Percentiles rank a stretch among this genome's conserved stretches.
Evolutionary conservation across 2,329 filamentous ascomycete genomes (phyloP).

Genomic region (Alternaria angustiovoidea): DNA sequence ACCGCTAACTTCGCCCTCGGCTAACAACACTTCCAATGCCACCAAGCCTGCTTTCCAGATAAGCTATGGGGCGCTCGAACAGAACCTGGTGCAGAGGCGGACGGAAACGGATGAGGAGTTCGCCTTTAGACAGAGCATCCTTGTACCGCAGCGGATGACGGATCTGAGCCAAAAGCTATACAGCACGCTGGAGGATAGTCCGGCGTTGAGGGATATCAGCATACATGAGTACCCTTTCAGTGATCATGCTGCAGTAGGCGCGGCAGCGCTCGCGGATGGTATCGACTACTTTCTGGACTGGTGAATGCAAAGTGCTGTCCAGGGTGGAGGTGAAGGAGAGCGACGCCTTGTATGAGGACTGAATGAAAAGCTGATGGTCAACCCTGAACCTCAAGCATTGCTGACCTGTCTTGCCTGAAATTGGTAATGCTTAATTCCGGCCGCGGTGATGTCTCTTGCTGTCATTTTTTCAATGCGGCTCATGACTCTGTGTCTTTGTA

Average conservation of each 20-base stretch:
- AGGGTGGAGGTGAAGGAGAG: not conserved
- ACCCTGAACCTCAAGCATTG: not conserved
- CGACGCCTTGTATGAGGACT: not conserved
- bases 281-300: slow-evolving; percentile 47
- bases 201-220: slow-evolving; percentile 35
- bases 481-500: slow-evolving; percentile 2
- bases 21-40: slow-evolving; percentile 2
- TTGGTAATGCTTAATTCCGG: not conserved
- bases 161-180: slow-evolving; percentile 35
- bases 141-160: slow-evolving; percentile 35
- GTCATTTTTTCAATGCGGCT: not conserved
- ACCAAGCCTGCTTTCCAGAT: slow-evolving; percentile 44
- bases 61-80: slow-evolving; percentile 42
- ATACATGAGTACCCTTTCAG: slow-evolving; percentile 44
- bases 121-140: slow-evolving; percentile 34
- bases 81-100: slow-evolving; percentile 33
- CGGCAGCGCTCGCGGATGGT: slow-evolving; percentile 39
- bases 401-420: not conserved
- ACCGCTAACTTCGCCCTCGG: slow-evolving; percentile 18
- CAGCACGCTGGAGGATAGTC: slow-evolving; percentile 28
- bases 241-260: slow-evolving; percentile 42
- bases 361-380: not conserved
- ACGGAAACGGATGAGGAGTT: slow-evolving; percentile 41
- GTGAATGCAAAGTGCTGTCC: slow-evolving; percentile 18
- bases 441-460: not conserved